These are phyloP conservation scores for Chaetomiaceae sp. DNA, from an alignment of 2,329 filamentous ascomycete genomes.

Conservation along the genomic window DNA sequence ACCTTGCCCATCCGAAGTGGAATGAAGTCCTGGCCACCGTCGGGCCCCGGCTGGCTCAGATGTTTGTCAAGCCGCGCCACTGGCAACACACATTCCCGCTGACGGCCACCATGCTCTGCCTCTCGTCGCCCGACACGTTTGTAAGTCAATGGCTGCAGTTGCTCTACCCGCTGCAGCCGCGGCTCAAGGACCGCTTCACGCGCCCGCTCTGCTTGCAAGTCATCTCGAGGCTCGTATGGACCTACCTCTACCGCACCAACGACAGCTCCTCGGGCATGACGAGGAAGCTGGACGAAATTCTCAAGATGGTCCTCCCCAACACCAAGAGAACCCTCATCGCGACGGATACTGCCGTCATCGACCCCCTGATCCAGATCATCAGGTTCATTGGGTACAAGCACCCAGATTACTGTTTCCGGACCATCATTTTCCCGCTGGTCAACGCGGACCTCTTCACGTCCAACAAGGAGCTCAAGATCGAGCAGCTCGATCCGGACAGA, in stretches of 20 bases:
- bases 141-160: slow-evolving; percentile 81
- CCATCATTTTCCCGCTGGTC: slow-evolving; percentile 89
- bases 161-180: slow-evolving; percentile 70
- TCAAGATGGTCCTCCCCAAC: slow-evolving; percentile 75
- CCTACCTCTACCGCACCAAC: slow-evolving; percentile 79
- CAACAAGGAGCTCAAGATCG: slow-evolving; percentile 73
- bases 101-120: slow-evolving; percentile 80
- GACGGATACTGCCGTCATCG: slow-evolving; percentile 76
- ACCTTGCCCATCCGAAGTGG: slow-evolving; percentile 81
- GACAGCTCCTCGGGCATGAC: slow-evolving; percentile 64
- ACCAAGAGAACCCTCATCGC: slow-evolving; percentile 77
- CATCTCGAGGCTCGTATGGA: slow-evolving; percentile 87
- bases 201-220: slow-evolving; percentile 80
- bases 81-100: slow-evolving; percentile 87
- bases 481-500: slow-evolving; percentile 90
- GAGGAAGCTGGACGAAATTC: slow-evolving; percentile 84
- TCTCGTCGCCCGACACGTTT: slow-evolving; percentile 80
- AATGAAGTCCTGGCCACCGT: slow-evolving; percentile 75
- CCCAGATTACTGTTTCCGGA: slow-evolving; percentile 88
- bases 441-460: slow-evolving; percentile 84
- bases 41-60: slow-evolving; percentile 71
- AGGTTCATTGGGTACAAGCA: slow-evolving; percentile 91
- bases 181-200: slow-evolving; percentile 76
- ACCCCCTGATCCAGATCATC: slow-evolving; percentile 89
- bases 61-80: slow-evolving; percentile 87